Evolutionary conservation across 768 basidiomycete species (phyloP).

Genomic region (Xerocomellus amylosporus): DNA sequence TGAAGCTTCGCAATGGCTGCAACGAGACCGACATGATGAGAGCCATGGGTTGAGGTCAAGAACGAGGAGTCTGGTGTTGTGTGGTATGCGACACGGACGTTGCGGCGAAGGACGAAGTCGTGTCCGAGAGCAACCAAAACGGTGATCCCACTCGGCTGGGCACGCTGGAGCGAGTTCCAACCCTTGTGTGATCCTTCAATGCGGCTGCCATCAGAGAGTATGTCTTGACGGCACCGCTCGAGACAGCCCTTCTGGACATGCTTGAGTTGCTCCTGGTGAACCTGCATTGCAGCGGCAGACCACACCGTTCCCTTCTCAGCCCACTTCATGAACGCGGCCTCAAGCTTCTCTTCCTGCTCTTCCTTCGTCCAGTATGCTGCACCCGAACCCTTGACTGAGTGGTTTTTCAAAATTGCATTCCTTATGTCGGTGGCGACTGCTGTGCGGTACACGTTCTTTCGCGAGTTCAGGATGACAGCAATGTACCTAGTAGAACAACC

Average conservation of each 20-base stretch:
- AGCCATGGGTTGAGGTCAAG: too few species aligned
- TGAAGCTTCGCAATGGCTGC: too few species aligned
- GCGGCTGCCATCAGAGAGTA: conserved; percentile 25
- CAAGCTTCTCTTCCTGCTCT: conserved; percentile 18
- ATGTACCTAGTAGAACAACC: conserved; percentile 5
- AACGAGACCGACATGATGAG: too few species aligned
- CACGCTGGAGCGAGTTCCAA: conserved; percentile 24
- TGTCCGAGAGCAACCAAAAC: conserved; percentile 14
- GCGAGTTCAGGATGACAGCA: conserved; percentile 6
- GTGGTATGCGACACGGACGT: conserved; percentile 4
- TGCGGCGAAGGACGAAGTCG: conserved; percentile 24
- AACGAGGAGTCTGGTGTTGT: too few species aligned
- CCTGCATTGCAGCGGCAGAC: conserved; percentile 21
- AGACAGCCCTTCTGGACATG: background rate
- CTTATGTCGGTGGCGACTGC: conserved; percentile 8
- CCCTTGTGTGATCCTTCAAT: conserved; percentile 32
- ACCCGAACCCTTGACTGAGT: background rate
- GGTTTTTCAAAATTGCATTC: conserved; percentile 6
- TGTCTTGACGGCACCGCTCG: conserved; percentile 13
- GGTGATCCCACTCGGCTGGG: conserved; percentile 23
- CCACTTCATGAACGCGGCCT: conserved; percentile 13
- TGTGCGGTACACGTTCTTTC: conserved; percentile 1
- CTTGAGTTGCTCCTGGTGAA: background rate
- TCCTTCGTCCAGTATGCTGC: conserved; percentile 16
- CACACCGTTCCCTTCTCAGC: conserved; percentile 8